phyloP scores from a whole-genome alignment of 2,329 filamentous ascomycete genomes.

The Fusarium caatingaense region DNA sequence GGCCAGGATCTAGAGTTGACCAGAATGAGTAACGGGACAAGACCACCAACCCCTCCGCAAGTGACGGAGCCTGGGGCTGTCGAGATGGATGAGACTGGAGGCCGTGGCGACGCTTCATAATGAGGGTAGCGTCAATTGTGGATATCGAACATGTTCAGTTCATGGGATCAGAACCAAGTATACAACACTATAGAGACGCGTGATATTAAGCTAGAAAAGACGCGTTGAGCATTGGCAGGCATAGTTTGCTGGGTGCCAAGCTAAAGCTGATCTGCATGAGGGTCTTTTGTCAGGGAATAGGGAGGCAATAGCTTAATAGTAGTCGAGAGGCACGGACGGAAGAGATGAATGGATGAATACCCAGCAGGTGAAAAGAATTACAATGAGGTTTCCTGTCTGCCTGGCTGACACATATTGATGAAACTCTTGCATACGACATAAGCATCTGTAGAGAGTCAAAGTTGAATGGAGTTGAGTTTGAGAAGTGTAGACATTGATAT shows the following conservation, averaged over 20 bases:
- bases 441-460: background rate
- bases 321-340: constrained; percentile 3
- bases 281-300: background rate
- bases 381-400: background rate
- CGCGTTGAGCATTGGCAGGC: constrained; percentile 36
- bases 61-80: constrained; percentile 33
- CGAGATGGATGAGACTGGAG: constrained; percentile 27
- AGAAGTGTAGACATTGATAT: background rate
- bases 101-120: constrained; percentile 34
- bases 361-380: constrained; percentile 16
- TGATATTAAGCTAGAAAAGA: constrained; percentile 38
- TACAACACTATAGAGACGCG: constrained; percentile 43
- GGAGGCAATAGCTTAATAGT: background rate
- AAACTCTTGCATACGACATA: background rate
- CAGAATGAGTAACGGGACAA: constrained; percentile 29
- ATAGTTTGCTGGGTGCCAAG: constrained; percentile 6
- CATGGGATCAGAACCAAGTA: constrained; percentile 17
- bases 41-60: constrained; percentile 22
- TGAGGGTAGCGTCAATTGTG: constrained; percentile 21
- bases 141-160: constrained; percentile 25
- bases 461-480: background rate
- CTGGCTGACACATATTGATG: background rate
- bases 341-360: constrained; percentile 40
- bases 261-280: constrained; percentile 30
- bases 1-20: constrained; percentile 19